phyloP scores from a whole-genome alignment of 73 alveolate genomes.

The Paramecium bursaria region DNA sequence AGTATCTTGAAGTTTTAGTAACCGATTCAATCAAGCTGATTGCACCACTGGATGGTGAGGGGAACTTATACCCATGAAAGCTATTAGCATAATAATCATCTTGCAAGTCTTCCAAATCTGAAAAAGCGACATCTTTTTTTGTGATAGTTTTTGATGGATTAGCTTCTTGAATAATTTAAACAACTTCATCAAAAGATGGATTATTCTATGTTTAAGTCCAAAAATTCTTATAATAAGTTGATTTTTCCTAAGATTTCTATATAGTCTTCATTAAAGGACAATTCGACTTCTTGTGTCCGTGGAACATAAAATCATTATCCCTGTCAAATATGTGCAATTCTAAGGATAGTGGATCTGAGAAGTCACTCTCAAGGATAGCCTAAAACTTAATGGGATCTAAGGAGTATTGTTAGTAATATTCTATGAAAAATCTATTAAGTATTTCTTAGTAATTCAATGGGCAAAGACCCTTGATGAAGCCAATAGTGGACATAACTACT shows the following conservation, averaged over 20 bases:
- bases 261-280: conserved; percentile 30
- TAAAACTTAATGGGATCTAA: background rate
- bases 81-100: conserved; percentile 46
- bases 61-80: conserved; percentile 13
- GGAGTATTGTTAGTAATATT: conserved; percentile 27
- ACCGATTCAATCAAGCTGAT: conserved; percentile 27
- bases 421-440: conserved; percentile 9
- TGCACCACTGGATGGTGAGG: conserved; percentile 20
- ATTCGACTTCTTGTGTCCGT: conserved; percentile 35
- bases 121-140: conserved; percentile 9
- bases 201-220: background rate
- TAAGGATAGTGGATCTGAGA: conserved; percentile 23
- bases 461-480: conserved; percentile 40
- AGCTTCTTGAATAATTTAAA: conserved; percentile 20
- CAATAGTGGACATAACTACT: conserved; percentile 50
- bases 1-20: background rate
- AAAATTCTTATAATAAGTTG: background rate
- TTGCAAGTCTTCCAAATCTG: conserved; percentile 2
- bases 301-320: conserved; percentile 49
- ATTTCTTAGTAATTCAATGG: conserved; percentile 17
- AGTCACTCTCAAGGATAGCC: conserved; percentile 5
- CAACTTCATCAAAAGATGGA: conserved; percentile 35
- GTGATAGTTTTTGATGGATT: conserved; percentile 21
- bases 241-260: background rate
- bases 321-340: conserved; percentile 48